Evolutionary conservation across 2,329 filamentous ascomycete species (phyloP).

Genomic region (Geosmithia flava): DNA sequence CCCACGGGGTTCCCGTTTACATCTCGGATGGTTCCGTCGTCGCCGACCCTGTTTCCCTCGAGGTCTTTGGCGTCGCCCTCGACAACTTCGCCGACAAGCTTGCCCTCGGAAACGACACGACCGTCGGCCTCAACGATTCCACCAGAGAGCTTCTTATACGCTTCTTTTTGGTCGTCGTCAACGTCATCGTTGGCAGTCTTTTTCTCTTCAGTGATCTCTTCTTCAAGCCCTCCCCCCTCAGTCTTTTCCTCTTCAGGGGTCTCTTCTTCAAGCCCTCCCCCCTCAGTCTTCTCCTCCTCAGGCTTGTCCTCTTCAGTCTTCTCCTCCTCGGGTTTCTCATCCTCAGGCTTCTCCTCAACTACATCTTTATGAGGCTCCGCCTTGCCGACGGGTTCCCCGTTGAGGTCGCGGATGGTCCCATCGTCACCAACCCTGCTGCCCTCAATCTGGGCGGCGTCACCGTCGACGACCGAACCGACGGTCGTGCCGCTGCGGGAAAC

Average conservation of each 20-base stretch:
- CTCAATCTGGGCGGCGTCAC: constrained; percentile 49
- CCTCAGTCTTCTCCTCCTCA: too few relatives aligned
- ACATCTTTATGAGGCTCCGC: constrained; percentile 44
- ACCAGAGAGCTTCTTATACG: constrained; percentile 46
- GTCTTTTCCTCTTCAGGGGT: constrained; percentile 31
- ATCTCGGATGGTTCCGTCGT: constrained; percentile 58
- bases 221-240: constrained; percentile 7
- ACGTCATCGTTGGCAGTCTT: constrained; percentile 44
- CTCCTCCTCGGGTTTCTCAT: too few relatives aligned
- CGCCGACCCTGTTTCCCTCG: constrained; percentile 52
- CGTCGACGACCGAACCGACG: constrained; percentile 50
- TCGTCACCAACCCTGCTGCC: constrained; percentile 56
- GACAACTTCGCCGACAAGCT: constrained; percentile 46
- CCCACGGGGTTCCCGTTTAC: constrained; percentile 55
- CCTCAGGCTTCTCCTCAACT: too few relatives aligned
- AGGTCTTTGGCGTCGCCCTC: constrained; percentile 54
- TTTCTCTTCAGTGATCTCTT: constrained; percentile 56
- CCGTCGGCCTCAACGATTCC: constrained; percentile 41
- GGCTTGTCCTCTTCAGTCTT: too few relatives aligned
- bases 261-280: constrained; percentile 8
- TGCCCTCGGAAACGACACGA: constrained; percentile 34
- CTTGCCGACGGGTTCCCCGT: constrained; percentile 54
- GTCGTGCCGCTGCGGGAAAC: constrained; percentile 33
- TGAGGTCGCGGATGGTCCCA: constrained; percentile 54
- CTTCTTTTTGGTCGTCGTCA: constrained; percentile 24